Evolutionary conservation across 2,329 filamentous ascomycete species (phyloP).

Genomic region (Neurospora crassa): DNA sequence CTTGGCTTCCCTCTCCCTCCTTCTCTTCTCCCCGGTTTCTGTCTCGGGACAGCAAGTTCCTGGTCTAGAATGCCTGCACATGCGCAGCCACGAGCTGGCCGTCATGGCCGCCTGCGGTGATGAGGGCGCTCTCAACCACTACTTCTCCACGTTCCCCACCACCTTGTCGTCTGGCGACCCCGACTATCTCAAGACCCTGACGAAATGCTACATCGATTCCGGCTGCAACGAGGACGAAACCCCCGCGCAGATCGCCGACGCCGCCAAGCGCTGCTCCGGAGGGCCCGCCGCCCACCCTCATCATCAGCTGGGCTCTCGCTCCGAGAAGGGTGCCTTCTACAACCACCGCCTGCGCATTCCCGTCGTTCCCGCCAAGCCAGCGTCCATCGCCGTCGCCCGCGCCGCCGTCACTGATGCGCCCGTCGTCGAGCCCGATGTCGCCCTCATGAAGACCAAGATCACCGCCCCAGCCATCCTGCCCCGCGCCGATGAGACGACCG

Average conservation of each 20-base stretch:
- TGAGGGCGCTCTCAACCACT: slow-evolving; percentile 30
- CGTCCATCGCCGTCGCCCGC: slow-evolving; percentile 3
- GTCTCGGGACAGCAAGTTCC: slow-evolving; percentile 19
- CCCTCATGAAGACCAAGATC: background rate
- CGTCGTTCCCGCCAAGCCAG: background rate
- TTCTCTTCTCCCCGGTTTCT: slow-evolving; percentile 26
- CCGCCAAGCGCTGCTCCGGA: slow-evolving; percentile 7
- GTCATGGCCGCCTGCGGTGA: slow-evolving; percentile 34
- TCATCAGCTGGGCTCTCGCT: slow-evolving; percentile 1
- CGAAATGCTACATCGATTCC: slow-evolving; percentile 25
- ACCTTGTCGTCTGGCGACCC: slow-evolving; percentile 16
- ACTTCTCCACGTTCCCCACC: slow-evolving; percentile 25
- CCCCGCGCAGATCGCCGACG: slow-evolving; percentile 16
- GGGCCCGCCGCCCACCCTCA: background rate
- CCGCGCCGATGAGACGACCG: slow-evolving; percentile 3
- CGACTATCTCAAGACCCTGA: slow-evolving; percentile 12
- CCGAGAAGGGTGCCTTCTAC: slow-evolving; percentile 2
- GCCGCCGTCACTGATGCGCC: slow-evolving; percentile 2
- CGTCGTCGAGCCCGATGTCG: background rate
- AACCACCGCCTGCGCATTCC: slow-evolving; percentile 5
- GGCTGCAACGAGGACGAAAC: slow-evolving; percentile 28
- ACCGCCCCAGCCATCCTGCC: background rate
- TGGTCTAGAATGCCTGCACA: slow-evolving; percentile 30
- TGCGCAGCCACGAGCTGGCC: slow-evolving; percentile 30
- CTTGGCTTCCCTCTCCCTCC: slow-evolving; percentile 18